Conservation (phyloP, 495 filamentous ascomycete genomes). For the Neurospora sp. region DNA sequence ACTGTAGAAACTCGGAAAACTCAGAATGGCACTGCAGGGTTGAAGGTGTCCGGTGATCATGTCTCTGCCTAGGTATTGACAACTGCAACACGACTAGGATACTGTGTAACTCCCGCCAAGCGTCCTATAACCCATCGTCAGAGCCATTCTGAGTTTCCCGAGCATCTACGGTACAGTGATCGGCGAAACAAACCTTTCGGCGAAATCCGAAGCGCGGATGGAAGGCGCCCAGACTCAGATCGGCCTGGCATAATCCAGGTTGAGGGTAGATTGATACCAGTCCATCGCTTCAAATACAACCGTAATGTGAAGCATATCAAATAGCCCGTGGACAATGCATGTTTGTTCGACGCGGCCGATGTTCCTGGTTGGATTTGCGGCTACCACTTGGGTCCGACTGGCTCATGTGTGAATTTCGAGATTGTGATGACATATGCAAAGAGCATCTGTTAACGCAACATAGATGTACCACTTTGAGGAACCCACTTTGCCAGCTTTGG, state of each 20-base stretch:
- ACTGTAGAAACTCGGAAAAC: not conserved
- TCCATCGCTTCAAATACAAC: not conserved
- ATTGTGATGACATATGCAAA: not conserved
- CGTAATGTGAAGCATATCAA: not conserved
- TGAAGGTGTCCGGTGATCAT: not conserved
- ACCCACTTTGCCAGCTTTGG: not conserved
- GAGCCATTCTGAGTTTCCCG: not conserved
- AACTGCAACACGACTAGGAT: not conserved
- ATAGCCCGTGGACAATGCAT: not conserved
- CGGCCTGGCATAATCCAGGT: not conserved
- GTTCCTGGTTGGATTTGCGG: not conserved
- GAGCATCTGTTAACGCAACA: not conserved
- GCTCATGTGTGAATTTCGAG: not conserved
- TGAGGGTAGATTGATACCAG: not conserved
- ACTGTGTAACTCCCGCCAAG: not conserved
- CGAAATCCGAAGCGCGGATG: constrained; percentile 11
- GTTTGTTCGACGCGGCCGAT: not conserved
- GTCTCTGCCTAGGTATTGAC: not conserved
- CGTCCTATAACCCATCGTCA: not conserved
- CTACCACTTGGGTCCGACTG: not conserved
- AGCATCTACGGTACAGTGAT: not conserved
- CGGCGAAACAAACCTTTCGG: constrained; percentile 4
- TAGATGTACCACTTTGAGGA: not conserved
- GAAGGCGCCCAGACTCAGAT: constrained; percentile 3
- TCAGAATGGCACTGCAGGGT: not conserved